Base-by-base conservation (phyloP, 1,284 basidiomycete species). In the Heterobasidion occidentale region DNA sequence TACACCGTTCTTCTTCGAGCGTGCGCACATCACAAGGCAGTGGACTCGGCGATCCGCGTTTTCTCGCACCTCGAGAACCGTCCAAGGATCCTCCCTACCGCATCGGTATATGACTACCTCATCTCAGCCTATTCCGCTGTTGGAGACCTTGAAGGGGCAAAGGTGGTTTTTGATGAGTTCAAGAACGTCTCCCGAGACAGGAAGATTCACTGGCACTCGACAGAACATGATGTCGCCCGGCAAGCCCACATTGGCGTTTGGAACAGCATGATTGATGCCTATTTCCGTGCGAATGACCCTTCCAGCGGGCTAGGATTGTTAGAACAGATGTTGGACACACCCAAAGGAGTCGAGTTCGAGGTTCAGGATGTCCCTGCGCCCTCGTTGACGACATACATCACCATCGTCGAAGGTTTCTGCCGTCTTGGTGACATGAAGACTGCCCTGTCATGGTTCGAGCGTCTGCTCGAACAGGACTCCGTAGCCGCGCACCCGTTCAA, bases 191-290 rank as follows among this genome's bases (percentile, higher is more conserved):
- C 75, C 34, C 62, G 69, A 15, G 67, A 69, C 0, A 74, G 74
- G 3, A 68, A 67, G 3, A 60, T 82, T 6, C 55, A 62, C 46
- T 70, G 69, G 66, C 59, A 46, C 2, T 19, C 51, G n/a, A 42
- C 38, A 42, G 38, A 42, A 11, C 12, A 42, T 42, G 38, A 11
- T 7, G 17, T 50, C 17, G n/a, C 47, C 12, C n/a, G 0, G 15
- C 35, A 47, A 17, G 63, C 63, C 46, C 68, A 67, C 12, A 64
- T 55, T 0, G 63, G 67, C 2, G 76, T 90, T 1, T 94, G 84
- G 83, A 85, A 86, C 60, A 72, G 78, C 60, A 90, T 94, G 82
- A 81, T 96, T 55, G 75, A 81, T 48, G 81, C 84, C 0, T 86
- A 90, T 70, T 89, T 96, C 74, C 76, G 73, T 17, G 79, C 76